Base-by-base conservation (phyloP, 768 basidiomycete genomes). In the Chalciporus chontae region DNA sequence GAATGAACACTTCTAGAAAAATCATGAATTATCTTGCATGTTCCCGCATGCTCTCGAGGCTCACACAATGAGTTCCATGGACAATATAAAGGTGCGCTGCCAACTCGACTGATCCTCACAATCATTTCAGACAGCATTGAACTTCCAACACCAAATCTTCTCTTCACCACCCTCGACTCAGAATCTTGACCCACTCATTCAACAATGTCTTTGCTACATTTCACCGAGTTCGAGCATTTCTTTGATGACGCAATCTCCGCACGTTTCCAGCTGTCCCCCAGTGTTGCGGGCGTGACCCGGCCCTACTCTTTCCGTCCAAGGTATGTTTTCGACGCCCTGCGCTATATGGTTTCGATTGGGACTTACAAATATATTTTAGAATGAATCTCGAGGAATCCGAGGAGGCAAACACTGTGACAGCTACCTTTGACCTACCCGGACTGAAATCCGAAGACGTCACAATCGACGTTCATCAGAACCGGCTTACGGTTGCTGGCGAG, bases 361-460 rank as follows among this genome's bases (percentile, higher is more conserved):
- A 8, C 29, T 31, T 31, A 31, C 29, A 2, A 2, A 5, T 31
- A 6, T 37, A 15, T 17, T 13, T 24, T n/a, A 72, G 71, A 40
- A 65, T 81, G 70, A 74, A 80, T 54, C 47, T 80, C 5, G 67
- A 75, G 46, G 76, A 78, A 58, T 66, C 71, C 44, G 54, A 67
- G 10, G 66, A 69, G 3, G 64, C 62, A 13, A 73, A 73, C 57
- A 49, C 56, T 24, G 72, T 79, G 38, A 77, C 75, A 9, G 79
- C 77, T 13, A 73, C 71, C 15, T 78, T 80, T 53, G 80, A 79
- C 56, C 67, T 78, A 7, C 79, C 80, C 10, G 78, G 79, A 8
- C 60, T 80, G 49, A 75, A 69, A 52, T 75, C 77, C 57, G 73
- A 75, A 45, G 69, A 77, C 43, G 71, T 80, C 44, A 62, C 63